Conservation (phyloP, 2,329 filamentous ascomycete genomes). For the Aureobasidium namibiae region DNA sequence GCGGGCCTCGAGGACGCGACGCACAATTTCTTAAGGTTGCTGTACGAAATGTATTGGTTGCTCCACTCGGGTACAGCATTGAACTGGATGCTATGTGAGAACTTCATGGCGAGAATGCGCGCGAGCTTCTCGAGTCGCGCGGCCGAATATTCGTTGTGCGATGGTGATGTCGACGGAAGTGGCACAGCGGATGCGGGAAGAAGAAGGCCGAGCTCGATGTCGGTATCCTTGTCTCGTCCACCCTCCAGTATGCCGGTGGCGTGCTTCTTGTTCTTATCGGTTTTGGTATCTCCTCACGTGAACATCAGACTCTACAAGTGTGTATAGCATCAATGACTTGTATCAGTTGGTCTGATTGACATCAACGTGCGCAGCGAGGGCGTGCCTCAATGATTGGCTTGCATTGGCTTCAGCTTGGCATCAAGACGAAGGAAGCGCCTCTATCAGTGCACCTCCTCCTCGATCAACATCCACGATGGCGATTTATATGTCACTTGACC, state of each 20-base stretch:
- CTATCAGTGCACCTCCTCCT: background rate
- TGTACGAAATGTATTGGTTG: conserved; percentile 95
- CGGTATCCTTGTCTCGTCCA: conserved; percentile 1
- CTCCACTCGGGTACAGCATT: conserved; percentile 99
- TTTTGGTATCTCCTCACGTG: conserved; percentile 5
- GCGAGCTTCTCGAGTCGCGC: conserved; percentile 8
- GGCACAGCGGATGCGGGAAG: conserved; percentile 8
- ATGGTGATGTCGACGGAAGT: conserved; percentile 5
- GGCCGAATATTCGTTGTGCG: background rate
- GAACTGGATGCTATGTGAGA: conserved; percentile 98
- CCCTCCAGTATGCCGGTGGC: conserved; percentile 7
- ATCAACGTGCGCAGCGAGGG: background rate
- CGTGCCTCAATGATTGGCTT: conserved; percentile 1
- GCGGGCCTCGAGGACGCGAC: conserved; percentile 28
- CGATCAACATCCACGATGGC: background rate
- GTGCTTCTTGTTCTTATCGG: background rate
- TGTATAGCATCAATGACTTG: background rate
- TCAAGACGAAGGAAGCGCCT: background rate
- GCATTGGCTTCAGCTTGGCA: background rate
- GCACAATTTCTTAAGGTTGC: conserved; percentile 96
- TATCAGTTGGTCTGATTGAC: background rate
- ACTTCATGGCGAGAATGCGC: conserved; percentile 77
- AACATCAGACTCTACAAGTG: background rate
- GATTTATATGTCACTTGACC: conserved; percentile 1
- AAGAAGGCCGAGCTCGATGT: conserved; percentile 9